Conservation (phyloP, 2,329 filamentous ascomycete species). For the Escovopsis sp. region DNA sequence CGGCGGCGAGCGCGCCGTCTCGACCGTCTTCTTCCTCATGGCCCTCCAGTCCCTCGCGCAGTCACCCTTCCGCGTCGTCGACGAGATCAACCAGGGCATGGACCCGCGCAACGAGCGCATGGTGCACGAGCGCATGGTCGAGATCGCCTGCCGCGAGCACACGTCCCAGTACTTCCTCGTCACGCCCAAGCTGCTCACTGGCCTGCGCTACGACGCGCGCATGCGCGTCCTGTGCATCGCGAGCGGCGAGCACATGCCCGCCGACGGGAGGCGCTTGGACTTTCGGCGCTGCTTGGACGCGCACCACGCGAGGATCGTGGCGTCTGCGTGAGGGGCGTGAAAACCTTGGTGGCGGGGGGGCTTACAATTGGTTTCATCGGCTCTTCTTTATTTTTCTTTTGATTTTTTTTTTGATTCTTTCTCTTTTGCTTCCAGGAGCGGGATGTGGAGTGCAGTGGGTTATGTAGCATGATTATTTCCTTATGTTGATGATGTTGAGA, state of each 20-base stretch:
- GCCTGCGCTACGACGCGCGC: constrained; percentile 69
- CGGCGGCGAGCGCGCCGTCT: constrained; percentile 88
- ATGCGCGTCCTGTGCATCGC: constrained; percentile 94
- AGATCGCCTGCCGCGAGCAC: constrained; percentile 80
- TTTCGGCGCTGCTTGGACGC: constrained; percentile 31
- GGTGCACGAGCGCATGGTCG: constrained; percentile 95
- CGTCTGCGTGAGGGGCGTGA: too few relatives aligned
- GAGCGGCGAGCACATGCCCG: constrained; percentile 62
- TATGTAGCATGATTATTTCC: too few relatives aligned
- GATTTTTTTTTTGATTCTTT: too few relatives aligned
- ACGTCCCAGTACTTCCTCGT: constrained; percentile 89
- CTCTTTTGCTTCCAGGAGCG: too few relatives aligned
- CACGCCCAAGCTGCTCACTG: constrained; percentile 84
- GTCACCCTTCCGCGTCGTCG: constrained; percentile 92
- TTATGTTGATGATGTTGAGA: too few relatives aligned
- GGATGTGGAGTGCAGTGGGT: too few relatives aligned
- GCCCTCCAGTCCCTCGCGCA: constrained; percentile 85
- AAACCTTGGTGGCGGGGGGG: too few relatives aligned
- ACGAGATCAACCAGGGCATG: constrained; percentile 99
- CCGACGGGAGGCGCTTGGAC: constrained; percentile 35
- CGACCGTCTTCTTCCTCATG: constrained; percentile 98
- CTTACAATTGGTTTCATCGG: too few relatives aligned
- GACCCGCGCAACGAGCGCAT: constrained; percentile 96
- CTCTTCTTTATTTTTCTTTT: too few relatives aligned
- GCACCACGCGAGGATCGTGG: constrained; percentile 26